These are phyloP conservation scores for Lodderomyces beijingensis DNA, from an alignment of 1,139 yeast genomes.

Conservation along the genomic window DNA sequence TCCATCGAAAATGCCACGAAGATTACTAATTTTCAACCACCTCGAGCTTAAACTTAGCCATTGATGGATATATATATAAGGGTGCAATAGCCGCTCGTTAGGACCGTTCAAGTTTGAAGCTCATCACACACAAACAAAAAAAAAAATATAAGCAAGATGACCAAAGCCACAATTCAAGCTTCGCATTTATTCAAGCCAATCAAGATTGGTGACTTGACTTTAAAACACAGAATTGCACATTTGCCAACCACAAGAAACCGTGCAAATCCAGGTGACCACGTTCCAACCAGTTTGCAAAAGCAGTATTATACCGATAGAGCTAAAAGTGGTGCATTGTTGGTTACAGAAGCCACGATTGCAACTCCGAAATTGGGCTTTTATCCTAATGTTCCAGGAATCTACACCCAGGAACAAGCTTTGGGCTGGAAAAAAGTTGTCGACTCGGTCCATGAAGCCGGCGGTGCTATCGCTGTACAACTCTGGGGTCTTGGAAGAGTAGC, in stretches of 20 bases:
- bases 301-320: slow-evolving; percentile 55
- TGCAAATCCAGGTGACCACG: slow-evolving; percentile 35
- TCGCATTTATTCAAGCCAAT: slow-evolving; percentile 46
- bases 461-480: slow-evolving; percentile 45
- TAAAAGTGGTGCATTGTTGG: slow-evolving; percentile 47
- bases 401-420: slow-evolving; percentile 40
- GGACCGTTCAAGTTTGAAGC: too few species aligned
- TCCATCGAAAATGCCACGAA: too few species aligned
- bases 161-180: slow-evolving; percentile 7
- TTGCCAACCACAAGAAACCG: slow-evolving; percentile 57
- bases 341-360: slow-evolving; percentile 33
- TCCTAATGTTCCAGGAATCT: slow-evolving; percentile 52
- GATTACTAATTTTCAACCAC: too few species aligned
- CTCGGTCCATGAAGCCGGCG: slow-evolving; percentile 14
- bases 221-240: slow-evolving; percentile 41
- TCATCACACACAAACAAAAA: too few species aligned
- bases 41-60: too few species aligned
- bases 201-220: slow-evolving; percentile 36
- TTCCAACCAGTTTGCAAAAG: slow-evolving; percentile 45
- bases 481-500: slow-evolving; percentile 61
- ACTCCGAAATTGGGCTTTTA: slow-evolving; percentile 33
- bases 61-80: too few species aligned
- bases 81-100: too few species aligned
- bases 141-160: too few species aligned
- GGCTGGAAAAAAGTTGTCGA: slow-evolving; percentile 53